Evolutionary conservation across 495 filamentous ascomycete genomes (phyloP).

Genomic region (Podospora australis): DNA sequence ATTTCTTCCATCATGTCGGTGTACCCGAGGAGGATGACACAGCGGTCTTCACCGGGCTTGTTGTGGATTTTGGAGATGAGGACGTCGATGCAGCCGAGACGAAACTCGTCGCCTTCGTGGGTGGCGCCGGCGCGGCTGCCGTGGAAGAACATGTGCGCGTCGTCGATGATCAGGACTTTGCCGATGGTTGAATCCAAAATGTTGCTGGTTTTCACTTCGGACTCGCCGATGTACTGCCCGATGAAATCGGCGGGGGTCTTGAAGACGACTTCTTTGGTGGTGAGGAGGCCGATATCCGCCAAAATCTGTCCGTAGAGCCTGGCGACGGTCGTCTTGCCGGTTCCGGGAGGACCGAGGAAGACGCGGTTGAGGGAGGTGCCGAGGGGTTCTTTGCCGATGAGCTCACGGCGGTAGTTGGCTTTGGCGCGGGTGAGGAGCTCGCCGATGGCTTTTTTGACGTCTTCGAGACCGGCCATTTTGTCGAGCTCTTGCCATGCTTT

Average conservation of each 20-base stretch:
- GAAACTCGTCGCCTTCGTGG: constrained; percentile 41
- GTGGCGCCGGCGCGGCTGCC: not conserved
- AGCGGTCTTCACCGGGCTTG: constrained; percentile 63
- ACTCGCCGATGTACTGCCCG: constrained; percentile 52
- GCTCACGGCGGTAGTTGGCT: constrained; percentile 54
- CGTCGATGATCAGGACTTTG: constrained; percentile 69
- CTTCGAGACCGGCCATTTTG: constrained; percentile 45
- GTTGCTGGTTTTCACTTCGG: constrained; percentile 58
- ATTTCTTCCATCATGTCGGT: constrained; percentile 61
- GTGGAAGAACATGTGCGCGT: constrained; percentile 48
- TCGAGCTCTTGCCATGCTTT: constrained; percentile 52
- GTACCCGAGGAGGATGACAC: constrained; percentile 68
- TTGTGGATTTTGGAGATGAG: constrained; percentile 70
- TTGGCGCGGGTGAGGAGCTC: constrained; percentile 45
- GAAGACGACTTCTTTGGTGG: constrained; percentile 55
- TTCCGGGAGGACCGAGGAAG: constrained; percentile 65
- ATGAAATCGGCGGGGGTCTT: constrained; percentile 67
- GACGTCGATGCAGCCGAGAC: constrained; percentile 57
- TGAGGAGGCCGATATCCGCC: constrained; percentile 52
- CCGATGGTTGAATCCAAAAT: constrained; percentile 58
- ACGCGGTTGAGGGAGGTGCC: constrained; percentile 57
- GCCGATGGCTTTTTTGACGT: constrained; percentile 51
- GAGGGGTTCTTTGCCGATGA: constrained; percentile 49
- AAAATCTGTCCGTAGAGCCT: constrained; percentile 64
- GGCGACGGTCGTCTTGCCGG: constrained; percentile 70